A percentile compares a stretch with the other conserved stretches of the same genome.
These are phyloP conservation scores for Plectranthus barbatus DNA, from an alignment of 257 asterid genomes.

Conservation along the genomic window DNA sequence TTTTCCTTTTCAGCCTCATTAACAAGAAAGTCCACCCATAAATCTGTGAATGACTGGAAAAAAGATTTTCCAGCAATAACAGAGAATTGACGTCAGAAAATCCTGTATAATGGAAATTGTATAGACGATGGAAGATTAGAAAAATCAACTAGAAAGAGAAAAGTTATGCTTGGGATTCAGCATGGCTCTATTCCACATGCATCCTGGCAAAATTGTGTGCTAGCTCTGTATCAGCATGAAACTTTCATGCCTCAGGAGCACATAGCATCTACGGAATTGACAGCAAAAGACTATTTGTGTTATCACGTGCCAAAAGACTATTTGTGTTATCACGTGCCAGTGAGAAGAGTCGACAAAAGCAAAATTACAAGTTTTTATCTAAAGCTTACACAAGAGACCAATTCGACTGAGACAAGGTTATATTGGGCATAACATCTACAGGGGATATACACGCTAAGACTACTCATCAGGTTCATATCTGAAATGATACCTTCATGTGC, in stretches of 20 bases:
- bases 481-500: too few relatives aligned
- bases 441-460: too few relatives aligned
- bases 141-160: neutral
- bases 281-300: neutral
- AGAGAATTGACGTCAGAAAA: neutral
- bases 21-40: constrained; percentile 99
- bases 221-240: too few relatives aligned
- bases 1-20: constrained; percentile 76
- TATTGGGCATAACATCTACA: neutral
- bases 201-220: too few relatives aligned
- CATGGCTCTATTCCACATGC: too few relatives aligned
- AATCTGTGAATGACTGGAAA: constrained; percentile 80
- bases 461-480: too few relatives aligned
- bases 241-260: neutral
- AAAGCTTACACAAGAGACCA: neutral
- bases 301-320: too few relatives aligned
- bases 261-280: neutral
- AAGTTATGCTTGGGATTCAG: neutral
- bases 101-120: neutral
- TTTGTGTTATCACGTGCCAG: too few relatives aligned
- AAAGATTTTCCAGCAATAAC: constrained; percentile 1
- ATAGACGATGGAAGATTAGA: too few relatives aligned
- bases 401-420: neutral
- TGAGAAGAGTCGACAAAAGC: neutral
- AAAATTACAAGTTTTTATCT: neutral